Conservation (phyloP, 345 rosid genomes). For the Rhizophora apiculata region DNA sequence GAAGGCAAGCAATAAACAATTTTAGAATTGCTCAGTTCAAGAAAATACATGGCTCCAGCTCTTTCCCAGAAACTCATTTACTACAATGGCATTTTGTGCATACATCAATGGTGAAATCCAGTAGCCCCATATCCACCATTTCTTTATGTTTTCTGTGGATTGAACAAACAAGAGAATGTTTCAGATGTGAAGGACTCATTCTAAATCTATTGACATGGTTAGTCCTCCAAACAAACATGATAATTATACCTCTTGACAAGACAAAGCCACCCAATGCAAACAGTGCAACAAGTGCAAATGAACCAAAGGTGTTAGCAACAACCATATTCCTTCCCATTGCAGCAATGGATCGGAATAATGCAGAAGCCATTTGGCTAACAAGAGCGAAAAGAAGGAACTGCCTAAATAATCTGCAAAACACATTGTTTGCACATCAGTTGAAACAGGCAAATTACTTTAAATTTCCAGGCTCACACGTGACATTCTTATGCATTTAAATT, state of each 20-base stretch:
- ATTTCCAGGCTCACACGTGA: too few species aligned
- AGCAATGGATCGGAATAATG: conserved; percentile 49
- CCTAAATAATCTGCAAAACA: conserved; percentile 41
- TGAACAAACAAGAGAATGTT: too few species aligned
- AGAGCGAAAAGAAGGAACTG: conserved; percentile 6
- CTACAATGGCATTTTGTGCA: conserved; percentile 53
- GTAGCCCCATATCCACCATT: conserved; percentile 73
- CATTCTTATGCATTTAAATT: too few species aligned
- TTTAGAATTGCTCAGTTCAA: too few species aligned
- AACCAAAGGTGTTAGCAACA: conserved; percentile 57
- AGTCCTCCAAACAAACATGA: too few species aligned
- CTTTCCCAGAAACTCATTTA: conserved; percentile 62
- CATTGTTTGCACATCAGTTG: too few species aligned
- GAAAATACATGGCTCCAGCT: conserved; percentile 56
- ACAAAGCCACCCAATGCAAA: conserved; percentile 59
- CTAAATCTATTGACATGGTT: too few species aligned
- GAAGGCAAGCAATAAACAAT: too few species aligned
- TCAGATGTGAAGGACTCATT: too few species aligned
- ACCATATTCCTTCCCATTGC: conserved; percentile 57
- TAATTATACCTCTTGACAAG: conserved; percentile 39
- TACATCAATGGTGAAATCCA: conserved; percentile 71
- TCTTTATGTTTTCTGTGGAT: conserved; percentile 42
- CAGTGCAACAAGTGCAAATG: conserved; percentile 44
- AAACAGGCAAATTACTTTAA: not conserved
- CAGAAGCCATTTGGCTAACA: conserved; percentile 52